These are phyloP conservation scores for Elsinoe arachidis DNA, from an alignment of 2,329 filamentous ascomycete genomes.

Conservation along the genomic window DNA sequence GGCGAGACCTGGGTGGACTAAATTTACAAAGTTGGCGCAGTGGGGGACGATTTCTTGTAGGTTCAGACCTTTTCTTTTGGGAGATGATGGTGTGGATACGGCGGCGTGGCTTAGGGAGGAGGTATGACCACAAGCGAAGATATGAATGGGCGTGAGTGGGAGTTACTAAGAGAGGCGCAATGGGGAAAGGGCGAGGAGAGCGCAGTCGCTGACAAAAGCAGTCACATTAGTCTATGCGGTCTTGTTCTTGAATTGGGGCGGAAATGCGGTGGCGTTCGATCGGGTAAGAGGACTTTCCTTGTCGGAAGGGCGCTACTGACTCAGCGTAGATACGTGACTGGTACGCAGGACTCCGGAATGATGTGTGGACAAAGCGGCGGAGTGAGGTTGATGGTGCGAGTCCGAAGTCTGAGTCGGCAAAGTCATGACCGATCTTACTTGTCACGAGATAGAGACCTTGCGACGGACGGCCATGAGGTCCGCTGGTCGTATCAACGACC, in stretches of 20 bases:
- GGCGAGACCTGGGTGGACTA: slow-evolving; percentile 56
- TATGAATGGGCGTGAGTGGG: not conserved
- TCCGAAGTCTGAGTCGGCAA: not conserved
- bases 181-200: not conserved
- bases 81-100: not conserved
- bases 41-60: slow-evolving; percentile 50
- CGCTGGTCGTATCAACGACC: too few relatives aligned
- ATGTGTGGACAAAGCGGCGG: slow-evolving; percentile 19
- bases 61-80: slow-evolving; percentile 31
- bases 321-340: slow-evolving; percentile 19
- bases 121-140: too few relatives aligned
- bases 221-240: slow-evolving; percentile 48
- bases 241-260: slow-evolving; percentile 53
- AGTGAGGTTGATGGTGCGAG: not conserved
- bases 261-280: slow-evolving; percentile 42
- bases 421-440: not conserved
- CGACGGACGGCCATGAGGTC: too few relatives aligned
- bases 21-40: slow-evolving; percentile 57
- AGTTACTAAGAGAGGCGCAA: not conserved
- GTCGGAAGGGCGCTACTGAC: not conserved
- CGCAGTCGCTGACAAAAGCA: slow-evolving; percentile 17
- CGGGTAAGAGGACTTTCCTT: slow-evolving; percentile 32
- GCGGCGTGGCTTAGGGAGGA: too few relatives aligned
- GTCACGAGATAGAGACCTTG: too few relatives aligned
- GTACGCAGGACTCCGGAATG: slow-evolving; percentile 19